phyloP scores from a whole-genome alignment of 805 yeast genomes.

The Kodamaea jinghongensis region DNA sequence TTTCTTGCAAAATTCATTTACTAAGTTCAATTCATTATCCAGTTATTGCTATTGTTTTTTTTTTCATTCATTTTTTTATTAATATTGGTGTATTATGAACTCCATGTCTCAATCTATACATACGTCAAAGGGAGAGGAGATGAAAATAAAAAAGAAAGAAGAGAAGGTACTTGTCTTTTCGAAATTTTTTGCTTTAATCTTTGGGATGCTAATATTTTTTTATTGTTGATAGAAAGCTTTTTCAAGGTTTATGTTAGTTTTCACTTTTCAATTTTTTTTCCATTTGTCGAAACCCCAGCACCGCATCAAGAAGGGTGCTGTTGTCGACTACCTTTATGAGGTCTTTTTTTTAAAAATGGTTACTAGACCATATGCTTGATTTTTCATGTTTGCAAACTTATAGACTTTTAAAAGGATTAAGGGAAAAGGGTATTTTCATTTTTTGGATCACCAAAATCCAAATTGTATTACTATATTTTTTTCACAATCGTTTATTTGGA shows the following conservation, averaged over 20 bases:
- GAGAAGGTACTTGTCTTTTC: conserved; percentile 13
- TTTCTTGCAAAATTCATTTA: conserved; percentile 15
- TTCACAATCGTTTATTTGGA: conserved; percentile 12
- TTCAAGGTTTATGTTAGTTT: conserved; percentile 6
- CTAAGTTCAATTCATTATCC: conserved; percentile 14
- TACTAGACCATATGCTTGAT: conserved; percentile 1
- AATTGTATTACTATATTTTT: conserved; percentile 15
- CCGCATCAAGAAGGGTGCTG: too few species aligned
- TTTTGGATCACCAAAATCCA: conserved; percentile 12
- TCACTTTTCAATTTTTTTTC: conserved; percentile 6
- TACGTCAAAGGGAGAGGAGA: neutral
- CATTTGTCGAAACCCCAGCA: conserved; percentile 1
- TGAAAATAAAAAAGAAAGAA: too few species aligned
- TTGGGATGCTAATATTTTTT: conserved; percentile 8
- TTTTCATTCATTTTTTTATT: conserved; percentile 13
- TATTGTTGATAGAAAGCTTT: conserved; percentile 1
- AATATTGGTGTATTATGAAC: conserved; percentile 11
- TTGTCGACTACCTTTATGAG: too few species aligned
- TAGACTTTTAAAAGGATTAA: conserved; percentile 10
- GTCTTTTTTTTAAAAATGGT: conserved; percentile 1
- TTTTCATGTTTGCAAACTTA: conserved; percentile 8
- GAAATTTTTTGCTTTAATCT: conserved; percentile 1
- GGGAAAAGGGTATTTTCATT: conserved; percentile 15
- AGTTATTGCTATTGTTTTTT: conserved; percentile 12
- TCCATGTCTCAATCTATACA: conserved; percentile 26